phyloP scores from a whole-genome alignment of 345 rosid genomes.

The Salix caprea region DNA sequence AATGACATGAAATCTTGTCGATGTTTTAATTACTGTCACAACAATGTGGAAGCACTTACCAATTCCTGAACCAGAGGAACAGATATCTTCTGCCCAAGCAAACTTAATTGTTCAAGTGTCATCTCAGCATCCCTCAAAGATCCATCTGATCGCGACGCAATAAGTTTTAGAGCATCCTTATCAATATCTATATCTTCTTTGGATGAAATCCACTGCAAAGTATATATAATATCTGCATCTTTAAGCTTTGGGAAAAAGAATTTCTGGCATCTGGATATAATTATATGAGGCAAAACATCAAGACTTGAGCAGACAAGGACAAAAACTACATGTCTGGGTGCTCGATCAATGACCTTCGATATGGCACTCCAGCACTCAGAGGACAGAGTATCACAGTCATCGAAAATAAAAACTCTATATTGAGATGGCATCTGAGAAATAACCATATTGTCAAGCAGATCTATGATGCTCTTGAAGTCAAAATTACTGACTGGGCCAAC shows the following conservation, averaged over 20 bases:
- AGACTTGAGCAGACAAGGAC: conserved; percentile 83
- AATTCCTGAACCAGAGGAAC: conserved; percentile 87
- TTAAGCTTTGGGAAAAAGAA: conserved; percentile 92
- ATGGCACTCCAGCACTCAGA: conserved; percentile 77
- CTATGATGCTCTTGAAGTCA: conserved; percentile 67
- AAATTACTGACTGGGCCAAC: conserved; percentile 76
- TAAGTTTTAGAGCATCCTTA: conserved; percentile 76
- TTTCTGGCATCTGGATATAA: conserved; percentile 89
- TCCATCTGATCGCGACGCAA: conserved; percentile 96
- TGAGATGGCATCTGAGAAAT: conserved; percentile 50
- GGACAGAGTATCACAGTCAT: conserved; percentile 79
- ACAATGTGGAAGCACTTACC: conserved; percentile 42
- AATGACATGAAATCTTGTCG: neutral
- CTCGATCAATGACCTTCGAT: conserved; percentile 74
- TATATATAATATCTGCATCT: conserved; percentile 77
- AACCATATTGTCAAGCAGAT: conserved; percentile 58
- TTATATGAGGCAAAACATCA: conserved; percentile 86
- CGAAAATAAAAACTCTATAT: conserved; percentile 68
- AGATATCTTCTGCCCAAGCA: conserved; percentile 85
- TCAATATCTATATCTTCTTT: conserved; percentile 70
- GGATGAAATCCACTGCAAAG: conserved; percentile 70
- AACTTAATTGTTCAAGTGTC: conserved; percentile 90
- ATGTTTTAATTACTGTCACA: neutral
- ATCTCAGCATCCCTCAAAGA: conserved; percentile 93
- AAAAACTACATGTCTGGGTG: conserved; percentile 73